Base-by-base conservation (phyloP, 163 green algal genomes). In the Scenedesmus sp. region DNA sequence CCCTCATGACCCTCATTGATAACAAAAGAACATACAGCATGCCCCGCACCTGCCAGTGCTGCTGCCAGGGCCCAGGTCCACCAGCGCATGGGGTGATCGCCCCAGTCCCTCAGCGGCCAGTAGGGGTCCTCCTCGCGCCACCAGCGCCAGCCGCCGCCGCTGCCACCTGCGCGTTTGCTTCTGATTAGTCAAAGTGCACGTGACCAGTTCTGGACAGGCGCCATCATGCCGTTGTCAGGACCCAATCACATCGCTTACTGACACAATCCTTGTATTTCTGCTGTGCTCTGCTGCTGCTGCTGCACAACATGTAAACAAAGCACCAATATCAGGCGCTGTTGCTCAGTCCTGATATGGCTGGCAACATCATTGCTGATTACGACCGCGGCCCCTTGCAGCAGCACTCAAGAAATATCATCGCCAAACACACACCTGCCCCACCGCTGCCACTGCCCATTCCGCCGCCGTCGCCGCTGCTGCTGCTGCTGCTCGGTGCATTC, bases 51-150 rank as follows among this genome's bases (percentile, higher is more conserved):
- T 84, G 89, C 90, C 35, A 94, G 46, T 20, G 94, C 2, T 22
- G 65, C 92, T 30, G 92, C 94, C n/a, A 94, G 90, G 12, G 40
- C 91, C 35, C 94, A 85, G 1, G 93, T 95, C 92, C 92, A 95
- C 93, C 94, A 95, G 13, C 94, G 86, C 94, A 96, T 95, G 13
- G 93, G 92, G 80, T 96, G 94, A 59, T 93, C 92, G 1, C 93
- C 94, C 89, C 92, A 94, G 46, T 94, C 86, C 33, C 93, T 88
- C 53, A 96, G 42, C 40, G 81, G 85, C 93, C 91, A 94, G 87
- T 96, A 96, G 0, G 94, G 94, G 81, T 96, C 94, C 7, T 96
- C 94, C 76, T 95, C 92, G 10, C 92, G 83, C 92, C 93, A 95
- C 87, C 88, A 93, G 46, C 89, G 79, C 24, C 42, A 53, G 15